phyloP scores from a whole-genome alignment of 2,329 filamentous ascomycete genomes.

The Phaeosphaeriaceae sp. region DNA sequence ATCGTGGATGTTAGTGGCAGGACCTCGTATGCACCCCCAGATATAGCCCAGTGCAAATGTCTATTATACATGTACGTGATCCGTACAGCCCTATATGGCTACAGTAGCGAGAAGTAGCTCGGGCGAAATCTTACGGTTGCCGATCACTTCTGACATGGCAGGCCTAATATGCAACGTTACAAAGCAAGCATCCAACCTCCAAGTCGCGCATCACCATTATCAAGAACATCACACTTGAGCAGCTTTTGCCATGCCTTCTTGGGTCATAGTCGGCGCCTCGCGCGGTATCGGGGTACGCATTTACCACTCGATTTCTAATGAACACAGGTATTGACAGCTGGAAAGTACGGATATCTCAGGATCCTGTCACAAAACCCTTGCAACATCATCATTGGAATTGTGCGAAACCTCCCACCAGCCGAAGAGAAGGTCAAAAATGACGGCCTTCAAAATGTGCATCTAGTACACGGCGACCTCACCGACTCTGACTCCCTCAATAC shows the following conservation, averaged over 20 bases:
- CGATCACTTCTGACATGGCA: no score
- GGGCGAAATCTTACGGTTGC: no score
- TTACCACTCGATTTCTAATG: not conserved
- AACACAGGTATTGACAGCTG: not conserved
- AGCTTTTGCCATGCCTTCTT: not conserved
- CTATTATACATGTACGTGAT: no score
- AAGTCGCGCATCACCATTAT: no score
- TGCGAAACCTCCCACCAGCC: slow-evolving; percentile 10
- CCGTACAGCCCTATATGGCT: no score
- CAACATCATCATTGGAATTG: slow-evolving; percentile 16
- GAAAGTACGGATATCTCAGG: slow-evolving; percentile 8
- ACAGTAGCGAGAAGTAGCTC: no score
- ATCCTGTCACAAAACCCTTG: slow-evolving; percentile 19
- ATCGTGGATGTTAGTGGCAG: not conserved
- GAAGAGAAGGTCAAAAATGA: slow-evolving; percentile 13
- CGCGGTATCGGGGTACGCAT: slow-evolving; percentile 21
- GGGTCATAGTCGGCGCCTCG: slow-evolving; percentile 18
- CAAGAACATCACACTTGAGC: not conserved
- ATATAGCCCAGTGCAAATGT: not conserved
- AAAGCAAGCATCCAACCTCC: no score
- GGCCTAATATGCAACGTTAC: no score
- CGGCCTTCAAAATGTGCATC: slow-evolving; percentile 40
- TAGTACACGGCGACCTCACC: slow-evolving; percentile 44
- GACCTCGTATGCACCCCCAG: not conserved
- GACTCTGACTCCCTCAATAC: slow-evolving; percentile 40